phyloP scores from a whole-genome alignment of 257 asterid genomes.

The Scutellaria barbata region DNA sequence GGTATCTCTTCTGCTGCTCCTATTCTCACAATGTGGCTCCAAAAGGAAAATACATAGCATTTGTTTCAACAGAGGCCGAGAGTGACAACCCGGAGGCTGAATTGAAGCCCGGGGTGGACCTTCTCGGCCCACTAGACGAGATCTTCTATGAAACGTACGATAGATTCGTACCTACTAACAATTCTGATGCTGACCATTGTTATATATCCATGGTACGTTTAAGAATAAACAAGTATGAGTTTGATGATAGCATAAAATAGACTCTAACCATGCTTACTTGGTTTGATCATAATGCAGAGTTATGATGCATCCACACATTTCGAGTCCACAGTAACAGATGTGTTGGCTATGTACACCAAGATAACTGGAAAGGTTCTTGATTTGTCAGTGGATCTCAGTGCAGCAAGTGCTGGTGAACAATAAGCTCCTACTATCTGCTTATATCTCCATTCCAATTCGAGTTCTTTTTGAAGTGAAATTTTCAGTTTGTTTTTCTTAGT shows the following conservation, averaged over 20 bases:
- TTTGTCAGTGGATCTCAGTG: slow-evolving; percentile 88
- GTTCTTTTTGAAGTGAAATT: neutral
- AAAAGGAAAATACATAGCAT: slow-evolving; percentile 84
- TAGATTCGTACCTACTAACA: slow-evolving; percentile 69
- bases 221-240: neutral
- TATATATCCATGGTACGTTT: slow-evolving; percentile 65
- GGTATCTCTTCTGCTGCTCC: slow-evolving; percentile 98
- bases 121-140: slow-evolving; percentile 92
- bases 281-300: slow-evolving; percentile 55
- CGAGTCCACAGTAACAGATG: slow-evolving; percentile 83
- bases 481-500: slow-evolving; percentile 5
- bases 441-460: slow-evolving; percentile 3
- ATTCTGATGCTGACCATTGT: slow-evolving; percentile 60
- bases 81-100: slow-evolving; percentile 87
- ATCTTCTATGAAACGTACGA: slow-evolving; percentile 87
- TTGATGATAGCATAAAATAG: neutral
- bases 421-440: slow-evolving; percentile 32
- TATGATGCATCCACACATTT: slow-evolving; percentile 87
- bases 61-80: slow-evolving; percentile 87
- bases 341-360: slow-evolving; percentile 73
- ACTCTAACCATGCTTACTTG: neutral
- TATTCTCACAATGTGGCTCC: slow-evolving; percentile 95
- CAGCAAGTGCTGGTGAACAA: slow-evolving; percentile 86
- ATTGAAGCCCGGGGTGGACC: slow-evolving; percentile 89
- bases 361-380: slow-evolving; percentile 94